Conservation (phyloP, 108 stramenopile genomes). For the Epithemia pelagica region DNA sequence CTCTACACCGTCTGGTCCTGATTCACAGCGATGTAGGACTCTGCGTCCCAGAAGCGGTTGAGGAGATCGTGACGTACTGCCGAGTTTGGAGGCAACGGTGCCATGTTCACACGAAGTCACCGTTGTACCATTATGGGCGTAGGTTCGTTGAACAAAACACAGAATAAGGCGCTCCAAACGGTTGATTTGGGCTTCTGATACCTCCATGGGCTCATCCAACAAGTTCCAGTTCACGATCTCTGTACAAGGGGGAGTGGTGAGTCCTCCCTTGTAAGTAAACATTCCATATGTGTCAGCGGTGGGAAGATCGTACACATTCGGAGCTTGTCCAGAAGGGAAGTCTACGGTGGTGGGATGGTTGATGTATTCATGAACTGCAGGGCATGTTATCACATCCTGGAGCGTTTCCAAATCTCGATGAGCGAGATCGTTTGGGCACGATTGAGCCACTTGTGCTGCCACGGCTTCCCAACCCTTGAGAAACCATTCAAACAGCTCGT, state of each 20-base stretch:
- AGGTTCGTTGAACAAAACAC: constrained; percentile 4
- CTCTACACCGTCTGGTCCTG: neutral
- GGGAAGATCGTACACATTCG: constrained; percentile 9
- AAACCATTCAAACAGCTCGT: constrained; percentile 10
- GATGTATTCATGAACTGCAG: neutral
- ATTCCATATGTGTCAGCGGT: neutral
- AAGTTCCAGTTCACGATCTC: constrained; percentile 24
- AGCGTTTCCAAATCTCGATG: neutral
- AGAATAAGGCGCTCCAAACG: constrained; percentile 8
- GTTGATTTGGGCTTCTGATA: constrained; percentile 8
- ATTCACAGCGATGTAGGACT: constrained; percentile 11
- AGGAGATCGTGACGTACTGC: constrained; percentile 10
- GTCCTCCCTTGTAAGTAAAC: constrained; percentile 17
- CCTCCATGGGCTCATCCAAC: constrained; percentile 9
- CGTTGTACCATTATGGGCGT: neutral
- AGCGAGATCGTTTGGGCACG: constrained; percentile 3
- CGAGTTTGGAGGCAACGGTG: constrained; percentile 8
- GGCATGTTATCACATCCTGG: neutral
- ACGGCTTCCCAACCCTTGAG: constrained; percentile 17
- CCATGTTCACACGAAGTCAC: constrained; percentile 4
- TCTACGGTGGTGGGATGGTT: neutral
- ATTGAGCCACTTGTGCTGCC: neutral
- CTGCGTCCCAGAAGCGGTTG: constrained; percentile 16
- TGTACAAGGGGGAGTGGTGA: constrained; percentile 25
- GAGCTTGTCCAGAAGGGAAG: neutral